These are phyloP conservation scores for Discostella stelligeroides DNA, from an alignment of 108 stramenopile species.

Conservation along the genomic window DNA sequence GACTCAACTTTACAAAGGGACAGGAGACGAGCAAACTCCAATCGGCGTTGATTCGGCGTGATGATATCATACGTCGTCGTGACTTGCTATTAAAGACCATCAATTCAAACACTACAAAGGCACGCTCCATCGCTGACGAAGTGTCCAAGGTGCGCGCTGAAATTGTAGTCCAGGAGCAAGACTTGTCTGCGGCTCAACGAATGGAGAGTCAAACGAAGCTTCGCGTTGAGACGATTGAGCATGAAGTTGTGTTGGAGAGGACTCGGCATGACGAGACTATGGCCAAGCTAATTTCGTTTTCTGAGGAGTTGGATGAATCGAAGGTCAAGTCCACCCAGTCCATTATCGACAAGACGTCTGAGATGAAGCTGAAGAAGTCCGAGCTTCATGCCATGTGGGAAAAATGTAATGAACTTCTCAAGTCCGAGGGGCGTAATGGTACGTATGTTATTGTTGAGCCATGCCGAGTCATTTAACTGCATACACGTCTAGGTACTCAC, in stretches of 20 bases:
- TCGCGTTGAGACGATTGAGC: conserved; percentile 53
- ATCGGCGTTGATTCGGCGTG: conserved; percentile 26
- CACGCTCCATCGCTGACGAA: conserved; percentile 42
- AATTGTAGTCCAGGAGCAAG: conserved; percentile 35
- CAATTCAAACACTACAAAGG: conserved; percentile 39
- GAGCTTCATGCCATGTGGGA: conserved; percentile 43
- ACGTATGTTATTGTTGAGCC: background rate
- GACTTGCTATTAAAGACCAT: conserved; percentile 49
- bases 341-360: conserved; percentile 37
- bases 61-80: conserved; percentile 48
- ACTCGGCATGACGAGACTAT: conserved; percentile 42
- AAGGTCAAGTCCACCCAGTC: conserved; percentile 39
- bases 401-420: conserved; percentile 45
- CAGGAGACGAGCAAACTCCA: conserved; percentile 40
- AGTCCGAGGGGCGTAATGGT: conserved; percentile 38
- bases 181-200: conserved; percentile 52
- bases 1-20: conserved; percentile 41
- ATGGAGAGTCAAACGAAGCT: conserved; percentile 56
- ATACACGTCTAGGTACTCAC: background rate
- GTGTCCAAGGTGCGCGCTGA: conserved; percentile 44
- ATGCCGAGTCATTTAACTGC: no score
- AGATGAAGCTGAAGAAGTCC: conserved; percentile 45
- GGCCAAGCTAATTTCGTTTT: conserved; percentile 17
- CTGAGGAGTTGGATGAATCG: conserved; percentile 29
- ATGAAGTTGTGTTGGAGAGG: conserved; percentile 53